These are phyloP conservation scores for Penicillium pulvis DNA, from an alignment of 495 filamentous ascomycete species.

Conservation along the genomic window DNA sequence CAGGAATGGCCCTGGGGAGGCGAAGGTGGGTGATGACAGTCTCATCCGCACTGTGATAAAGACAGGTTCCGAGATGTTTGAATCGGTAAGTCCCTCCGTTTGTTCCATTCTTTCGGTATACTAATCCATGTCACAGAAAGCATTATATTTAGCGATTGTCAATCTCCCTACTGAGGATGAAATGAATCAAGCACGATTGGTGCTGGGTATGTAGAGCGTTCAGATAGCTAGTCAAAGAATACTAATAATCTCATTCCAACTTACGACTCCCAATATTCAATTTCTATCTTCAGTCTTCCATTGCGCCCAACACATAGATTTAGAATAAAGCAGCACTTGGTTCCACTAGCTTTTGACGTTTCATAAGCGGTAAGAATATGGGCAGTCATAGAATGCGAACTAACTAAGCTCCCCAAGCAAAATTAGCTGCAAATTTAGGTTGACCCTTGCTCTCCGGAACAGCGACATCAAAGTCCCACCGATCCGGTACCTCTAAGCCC, in stretches of 20 bases:
- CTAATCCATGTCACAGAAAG: background rate
- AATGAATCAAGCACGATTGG: background rate
- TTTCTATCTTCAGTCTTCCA: no score
- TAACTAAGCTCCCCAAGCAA: slow-evolving; percentile 18
- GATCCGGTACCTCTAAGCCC: slow-evolving; percentile 44
- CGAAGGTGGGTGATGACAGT: background rate
- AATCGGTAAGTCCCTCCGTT: background rate
- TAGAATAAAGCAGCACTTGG: no score
- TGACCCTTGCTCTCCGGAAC: slow-evolving; percentile 23
- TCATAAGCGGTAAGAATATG: background rate
- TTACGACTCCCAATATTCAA: no score
- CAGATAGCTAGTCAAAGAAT: no score
- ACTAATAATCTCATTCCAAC: no score
- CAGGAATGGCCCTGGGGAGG: background rate
- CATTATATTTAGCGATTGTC: background rate
- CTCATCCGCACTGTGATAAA: background rate
- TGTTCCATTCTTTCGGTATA: background rate
- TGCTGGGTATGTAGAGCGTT: background rate
- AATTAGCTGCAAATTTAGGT: slow-evolving; percentile 10
- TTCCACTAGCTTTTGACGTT: no score
- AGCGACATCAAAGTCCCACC: slow-evolving; percentile 41
- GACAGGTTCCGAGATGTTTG: background rate
- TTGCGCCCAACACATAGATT: no score
- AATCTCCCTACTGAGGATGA: background rate
- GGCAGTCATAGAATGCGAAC: background rate